A percentile compares a stretch with the other conserved stretches of the same genome.
Conservation (phyloP, 805 yeast species). For the Candida nanaspora region DNA sequence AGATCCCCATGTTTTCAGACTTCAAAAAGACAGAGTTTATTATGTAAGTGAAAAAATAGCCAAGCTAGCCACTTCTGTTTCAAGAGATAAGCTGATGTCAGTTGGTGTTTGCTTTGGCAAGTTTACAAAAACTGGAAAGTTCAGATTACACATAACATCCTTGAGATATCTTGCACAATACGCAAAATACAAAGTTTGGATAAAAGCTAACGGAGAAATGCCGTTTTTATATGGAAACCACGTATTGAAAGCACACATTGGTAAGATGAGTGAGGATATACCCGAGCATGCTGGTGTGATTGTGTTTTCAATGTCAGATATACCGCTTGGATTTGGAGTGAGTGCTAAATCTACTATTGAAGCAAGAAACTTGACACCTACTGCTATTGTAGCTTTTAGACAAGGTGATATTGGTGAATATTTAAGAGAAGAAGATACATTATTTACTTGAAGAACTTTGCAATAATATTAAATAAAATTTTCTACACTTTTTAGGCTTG, state of each 20-base stretch:
- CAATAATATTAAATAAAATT: neutral
- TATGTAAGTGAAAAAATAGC: constrained; percentile 81
- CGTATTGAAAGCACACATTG: constrained; percentile 92
- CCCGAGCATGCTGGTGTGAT: constrained; percentile 98
- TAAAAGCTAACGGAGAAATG: constrained; percentile 97
- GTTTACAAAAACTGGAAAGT: constrained; percentile 96
- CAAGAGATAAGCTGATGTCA: constrained; percentile 86
- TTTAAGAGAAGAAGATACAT: constrained; percentile 94
- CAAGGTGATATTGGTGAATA: constrained; percentile 98
- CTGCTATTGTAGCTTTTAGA: constrained; percentile 90
- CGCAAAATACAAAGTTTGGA: constrained; percentile 94
- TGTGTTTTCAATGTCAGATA: constrained; percentile 84
- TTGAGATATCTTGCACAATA: constrained; percentile 74
- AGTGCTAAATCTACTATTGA: constrained; percentile 88
- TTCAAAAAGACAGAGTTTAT: constrained; percentile 95
- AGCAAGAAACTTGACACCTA: constrained; percentile 82
- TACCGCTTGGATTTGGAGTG: constrained; percentile 93
- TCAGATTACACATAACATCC: constrained; percentile 91
- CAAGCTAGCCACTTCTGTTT: constrained; percentile 81
- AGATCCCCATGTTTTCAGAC: constrained; percentile 88
- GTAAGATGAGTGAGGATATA: constrained; percentile 93
- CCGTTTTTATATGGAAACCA: constrained; percentile 96
- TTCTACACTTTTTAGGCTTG: neutral
- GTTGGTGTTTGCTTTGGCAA: constrained; percentile 92
- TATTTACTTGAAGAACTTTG: constrained; percentile 46